Conservation (phyloP, 2,329 filamentous ascomycete genomes). For the Aspergillus vadensis region DNA sequence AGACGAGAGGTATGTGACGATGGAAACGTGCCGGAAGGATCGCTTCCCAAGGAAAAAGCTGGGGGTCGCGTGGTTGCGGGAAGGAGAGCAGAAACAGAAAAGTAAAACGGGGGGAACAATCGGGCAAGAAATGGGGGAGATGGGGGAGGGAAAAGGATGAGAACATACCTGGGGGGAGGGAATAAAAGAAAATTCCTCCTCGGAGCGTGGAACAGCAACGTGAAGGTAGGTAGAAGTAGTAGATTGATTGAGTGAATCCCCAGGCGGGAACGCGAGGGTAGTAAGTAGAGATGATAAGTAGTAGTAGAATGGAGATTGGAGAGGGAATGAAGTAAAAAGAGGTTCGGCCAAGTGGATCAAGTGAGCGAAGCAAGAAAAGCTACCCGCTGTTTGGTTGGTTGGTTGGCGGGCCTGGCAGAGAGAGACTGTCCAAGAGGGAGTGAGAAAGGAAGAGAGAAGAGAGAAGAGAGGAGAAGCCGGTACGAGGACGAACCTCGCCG, state of each 20-base stretch:
- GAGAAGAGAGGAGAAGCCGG: too few species aligned
- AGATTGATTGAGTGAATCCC: background rate
- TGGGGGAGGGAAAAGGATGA: slow-evolving; percentile 8
- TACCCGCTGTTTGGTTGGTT: slow-evolving; percentile 6
- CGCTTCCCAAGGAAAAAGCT: background rate
- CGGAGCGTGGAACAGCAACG: too few species aligned
- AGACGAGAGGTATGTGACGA: slow-evolving; percentile 11
- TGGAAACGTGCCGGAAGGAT: slow-evolving; percentile 6
- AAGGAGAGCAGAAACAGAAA: slow-evolving; percentile 14
- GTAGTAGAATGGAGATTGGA: background rate
- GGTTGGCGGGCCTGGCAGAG: background rate
- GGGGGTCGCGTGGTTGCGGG: slow-evolving; percentile 9
- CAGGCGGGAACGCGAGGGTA: background rate
- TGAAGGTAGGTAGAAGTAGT: background rate
- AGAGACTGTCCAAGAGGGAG: background rate
- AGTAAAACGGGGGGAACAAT: background rate
- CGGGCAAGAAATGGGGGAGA: slow-evolving; percentile 6
- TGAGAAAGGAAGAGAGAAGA: too few species aligned
- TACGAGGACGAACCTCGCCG: background rate
- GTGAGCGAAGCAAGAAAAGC: slow-evolving; percentile 11
- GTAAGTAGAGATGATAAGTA: background rate
- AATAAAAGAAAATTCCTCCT: background rate
- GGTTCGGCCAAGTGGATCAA: slow-evolving; percentile 24
- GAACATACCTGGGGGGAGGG: background rate
- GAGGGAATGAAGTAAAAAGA: slow-evolving; percentile 15